phyloP scores from a whole-genome alignment of 1,139 yeast species.

The Petasospora fabianii region DNA sequence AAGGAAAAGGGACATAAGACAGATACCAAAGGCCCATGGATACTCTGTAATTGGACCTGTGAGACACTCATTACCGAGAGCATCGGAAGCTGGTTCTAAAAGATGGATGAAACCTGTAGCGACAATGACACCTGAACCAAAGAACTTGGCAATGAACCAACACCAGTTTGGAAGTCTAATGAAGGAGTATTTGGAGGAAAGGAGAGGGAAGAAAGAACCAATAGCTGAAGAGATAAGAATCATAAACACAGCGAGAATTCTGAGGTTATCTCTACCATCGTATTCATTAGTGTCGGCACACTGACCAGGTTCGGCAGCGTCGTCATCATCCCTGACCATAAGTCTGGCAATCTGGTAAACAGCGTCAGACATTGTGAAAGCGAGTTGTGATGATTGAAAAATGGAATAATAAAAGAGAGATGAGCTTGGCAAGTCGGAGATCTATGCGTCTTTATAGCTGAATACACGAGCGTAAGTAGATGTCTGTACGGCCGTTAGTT shows the following conservation, averaged over 20 bases:
- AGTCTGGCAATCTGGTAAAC: conserved; percentile 10
- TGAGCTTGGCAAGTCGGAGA: neutral
- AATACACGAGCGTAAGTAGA: too few species aligned
- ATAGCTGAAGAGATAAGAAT: conserved; percentile 52
- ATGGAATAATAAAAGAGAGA: neutral
- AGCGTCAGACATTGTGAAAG: neutral
- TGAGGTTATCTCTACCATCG: conserved; percentile 43
- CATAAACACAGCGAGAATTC: conserved; percentile 62
- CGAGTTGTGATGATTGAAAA: neutral
- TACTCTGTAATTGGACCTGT: conserved; percentile 48
- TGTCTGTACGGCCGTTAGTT: too few species aligned
- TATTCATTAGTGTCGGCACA: conserved; percentile 31
- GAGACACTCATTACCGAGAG: conserved; percentile 49
- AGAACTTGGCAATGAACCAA: conserved; percentile 74
- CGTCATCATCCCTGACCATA: conserved; percentile 21
- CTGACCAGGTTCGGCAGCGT: conserved; percentile 1
- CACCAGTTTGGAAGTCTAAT: conserved; percentile 55
- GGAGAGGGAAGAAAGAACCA: conserved; percentile 59
- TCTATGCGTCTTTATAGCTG: too few species aligned
- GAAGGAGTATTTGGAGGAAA: conserved; percentile 51
- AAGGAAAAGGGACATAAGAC: conserved; percentile 48
- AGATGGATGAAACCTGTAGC: conserved; percentile 88
- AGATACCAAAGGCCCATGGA: conserved; percentile 65
- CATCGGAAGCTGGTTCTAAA: conserved; percentile 70
- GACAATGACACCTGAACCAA: conserved; percentile 89